Evolutionary conservation across 495 filamentous ascomycete species (phyloP).

Genomic region (Haplographium delicatum): DNA sequence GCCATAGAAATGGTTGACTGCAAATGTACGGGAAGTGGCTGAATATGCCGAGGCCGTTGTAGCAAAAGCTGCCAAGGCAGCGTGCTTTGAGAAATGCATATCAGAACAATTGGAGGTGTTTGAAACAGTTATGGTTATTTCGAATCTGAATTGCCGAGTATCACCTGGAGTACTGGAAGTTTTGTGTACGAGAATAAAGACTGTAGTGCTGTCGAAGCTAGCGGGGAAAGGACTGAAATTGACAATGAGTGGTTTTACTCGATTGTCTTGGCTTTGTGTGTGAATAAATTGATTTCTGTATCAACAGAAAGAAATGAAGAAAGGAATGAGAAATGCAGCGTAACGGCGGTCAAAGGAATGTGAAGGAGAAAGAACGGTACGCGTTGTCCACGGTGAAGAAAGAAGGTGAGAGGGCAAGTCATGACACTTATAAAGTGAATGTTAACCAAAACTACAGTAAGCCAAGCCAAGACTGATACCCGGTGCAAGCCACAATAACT

Average conservation of each 20-base stretch:
- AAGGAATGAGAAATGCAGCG: slow-evolving; percentile 1
- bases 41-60: slow-evolving; percentile 13
- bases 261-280: slow-evolving; percentile 16
- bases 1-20: slow-evolving; percentile 28
- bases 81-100: slow-evolving; percentile 19
- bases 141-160: slow-evolving; percentile 5
- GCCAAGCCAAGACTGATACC: too few relatives aligned
- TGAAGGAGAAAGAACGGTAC: slow-evolving; percentile 3
- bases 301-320: slow-evolving; percentile 19
- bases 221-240: slow-evolving; percentile 2
- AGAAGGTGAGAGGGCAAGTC: not conserved
- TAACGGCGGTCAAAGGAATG: slow-evolving; percentile 10
- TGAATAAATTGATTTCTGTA: slow-evolving; percentile 20
- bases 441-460: too few relatives aligned
- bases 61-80: slow-evolving; percentile 18
- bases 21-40: slow-evolving; percentile 19
- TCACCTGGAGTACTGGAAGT: slow-evolving; percentile 15
- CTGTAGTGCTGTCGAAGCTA: slow-evolving; percentile 22
- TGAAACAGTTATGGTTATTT: not conserved
- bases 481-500: too few relatives aligned
- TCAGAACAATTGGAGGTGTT: slow-evolving; percentile 10
- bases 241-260: slow-evolving; percentile 26
- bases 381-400: not conserved
- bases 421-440: too few relatives aligned
- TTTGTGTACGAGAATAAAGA: not conserved